Evolutionary conservation across 1,284 basidiomycete species (phyloP), one percentile per base, ranked within the genome.

Genomic region (Tremellales sp.): DNA sequence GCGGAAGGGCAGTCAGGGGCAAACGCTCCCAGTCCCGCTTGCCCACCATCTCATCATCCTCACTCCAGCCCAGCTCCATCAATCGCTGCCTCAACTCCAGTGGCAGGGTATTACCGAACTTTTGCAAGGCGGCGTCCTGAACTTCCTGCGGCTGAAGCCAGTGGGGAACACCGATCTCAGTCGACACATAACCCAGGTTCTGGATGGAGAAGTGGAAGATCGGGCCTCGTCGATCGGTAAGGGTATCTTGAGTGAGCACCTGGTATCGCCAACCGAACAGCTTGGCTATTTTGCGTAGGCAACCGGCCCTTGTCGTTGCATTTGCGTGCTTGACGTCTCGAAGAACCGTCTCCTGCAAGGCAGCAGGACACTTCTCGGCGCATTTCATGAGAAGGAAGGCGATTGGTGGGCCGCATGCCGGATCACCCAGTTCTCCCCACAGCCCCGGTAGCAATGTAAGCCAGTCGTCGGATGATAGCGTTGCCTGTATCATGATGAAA

Each of bases 31-130:
- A 60, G 40, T 69, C 67, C n/a, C 54, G 54, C 17, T 55, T 54
- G 7, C 49, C 54, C 13, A 53, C 44, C 13, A 60, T 40, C 3
- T 45, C 36, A n/a, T 50, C 46, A 27, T 70, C 62, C 40, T 72
- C 65, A 35, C 57, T 65, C 70, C 70, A 72, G 2, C 70, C 68
- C 1, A 72, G 57, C 33, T 68, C 67, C 62, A 67, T 60, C 33
- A 72, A 55, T 5, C 66, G 54, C 46, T 68, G 68, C 12, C 70
- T 45, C 1, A 70, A 49, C 46, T 72, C 70, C 5, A 68, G 51
- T 0, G 68, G 68, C 6, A 72, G 53, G 2, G 57, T 56, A 4
- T 48, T 57, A 1, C 70, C 70, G 36, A 63, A 70, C 37, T 62
- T 68, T 31, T 65, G 56, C 35, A 70, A 43, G 1, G 64, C 62